A percentile compares a stretch with the other conserved stretches of the same genome.
phyloP scores from a whole-genome alignment of 2,329 filamentous ascomycete genomes.

The Albifimbria verrucaria region DNA sequence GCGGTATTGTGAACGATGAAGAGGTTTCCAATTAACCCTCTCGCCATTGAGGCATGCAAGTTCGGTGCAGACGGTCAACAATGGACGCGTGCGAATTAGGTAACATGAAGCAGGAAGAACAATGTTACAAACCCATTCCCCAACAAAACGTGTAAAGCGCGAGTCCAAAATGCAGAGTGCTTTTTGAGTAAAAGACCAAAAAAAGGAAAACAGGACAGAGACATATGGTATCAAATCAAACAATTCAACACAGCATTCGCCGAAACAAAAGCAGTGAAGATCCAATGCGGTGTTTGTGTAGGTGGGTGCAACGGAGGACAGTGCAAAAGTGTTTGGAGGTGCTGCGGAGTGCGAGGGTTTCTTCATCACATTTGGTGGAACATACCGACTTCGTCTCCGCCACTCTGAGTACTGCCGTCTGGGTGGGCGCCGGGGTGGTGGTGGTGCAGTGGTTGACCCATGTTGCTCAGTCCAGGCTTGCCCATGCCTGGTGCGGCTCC shows the following conservation, averaged over 20 bases:
- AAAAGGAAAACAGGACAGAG: constrained; percentile 12
- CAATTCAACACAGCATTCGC: constrained; percentile 29
- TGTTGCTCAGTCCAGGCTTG: constrained; percentile 62
- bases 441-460: constrained; percentile 70
- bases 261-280: constrained; percentile 19
- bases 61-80: constrained; percentile 19
- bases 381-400: constrained; percentile 93
- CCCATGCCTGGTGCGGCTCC: constrained; percentile 52
- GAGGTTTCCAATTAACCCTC: constrained; percentile 25
- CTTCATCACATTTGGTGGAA: constrained; percentile 84
- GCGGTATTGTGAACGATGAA: not conserved
- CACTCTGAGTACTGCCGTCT: constrained; percentile 59
- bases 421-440: constrained; percentile 43
- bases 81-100: constrained; percentile 24
- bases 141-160: not conserved
- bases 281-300: constrained; percentile 15
- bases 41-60: constrained; percentile 25
- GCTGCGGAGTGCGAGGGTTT: constrained; percentile 34
- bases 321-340: constrained; percentile 27
- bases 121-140: constrained; percentile 29
- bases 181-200: constrained; percentile 16
- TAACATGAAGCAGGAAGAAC: constrained; percentile 16
- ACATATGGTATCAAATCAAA: constrained; percentile 40
- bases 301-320: constrained; percentile 14
- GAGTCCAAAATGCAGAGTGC: not conserved